These are phyloP conservation scores for Penicillium palitans DNA, from an alignment of 2,329 filamentous ascomycete species.

Conservation along the genomic window DNA sequence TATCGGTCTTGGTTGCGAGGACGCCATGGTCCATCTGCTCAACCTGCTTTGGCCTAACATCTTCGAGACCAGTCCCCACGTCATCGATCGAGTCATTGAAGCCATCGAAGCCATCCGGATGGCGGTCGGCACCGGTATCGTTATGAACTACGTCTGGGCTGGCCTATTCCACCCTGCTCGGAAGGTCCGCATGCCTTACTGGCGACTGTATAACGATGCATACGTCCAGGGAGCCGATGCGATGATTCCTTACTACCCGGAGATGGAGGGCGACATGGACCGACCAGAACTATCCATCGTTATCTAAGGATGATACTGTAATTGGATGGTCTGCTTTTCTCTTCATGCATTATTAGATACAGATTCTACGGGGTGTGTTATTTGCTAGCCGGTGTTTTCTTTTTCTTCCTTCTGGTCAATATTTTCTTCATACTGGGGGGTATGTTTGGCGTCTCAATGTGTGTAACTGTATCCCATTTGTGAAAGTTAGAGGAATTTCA, in stretches of 20 bases:
- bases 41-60: slow-evolving; percentile 96
- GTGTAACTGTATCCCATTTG: slow-evolving; percentile 26
- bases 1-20: slow-evolving; percentile 95
- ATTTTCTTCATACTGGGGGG: slow-evolving; percentile 18
- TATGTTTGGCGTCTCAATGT: slow-evolving; percentile 24
- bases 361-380: slow-evolving; percentile 16
- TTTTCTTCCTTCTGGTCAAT: slow-evolving; percentile 11
- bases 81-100: slow-evolving; percentile 96
- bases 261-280: slow-evolving; percentile 76
- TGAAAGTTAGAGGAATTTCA: slow-evolving; percentile 17
- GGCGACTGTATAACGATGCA: slow-evolving; percentile 94
- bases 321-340: slow-evolving; percentile 18
- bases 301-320: slow-evolving; percentile 54
- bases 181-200: slow-evolving; percentile 93
- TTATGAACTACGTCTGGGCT: slow-evolving; percentile 98
- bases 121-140: slow-evolving; percentile 84
- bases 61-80: slow-evolving; percentile 96
- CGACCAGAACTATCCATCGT: slow-evolving; percentile 81
- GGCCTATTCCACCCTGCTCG: slow-evolving; percentile 95
- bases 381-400: slow-evolving; percentile 24
- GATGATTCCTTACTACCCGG: slow-evolving; percentile 95
- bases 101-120: slow-evolving; percentile 95
- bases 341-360: slow-evolving; percentile 25
- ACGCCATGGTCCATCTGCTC: slow-evolving; percentile 96
- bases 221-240: slow-evolving; percentile 92